Base-by-base conservation (phyloP, 345 rosid species). In the Boechera stricta region DNA sequence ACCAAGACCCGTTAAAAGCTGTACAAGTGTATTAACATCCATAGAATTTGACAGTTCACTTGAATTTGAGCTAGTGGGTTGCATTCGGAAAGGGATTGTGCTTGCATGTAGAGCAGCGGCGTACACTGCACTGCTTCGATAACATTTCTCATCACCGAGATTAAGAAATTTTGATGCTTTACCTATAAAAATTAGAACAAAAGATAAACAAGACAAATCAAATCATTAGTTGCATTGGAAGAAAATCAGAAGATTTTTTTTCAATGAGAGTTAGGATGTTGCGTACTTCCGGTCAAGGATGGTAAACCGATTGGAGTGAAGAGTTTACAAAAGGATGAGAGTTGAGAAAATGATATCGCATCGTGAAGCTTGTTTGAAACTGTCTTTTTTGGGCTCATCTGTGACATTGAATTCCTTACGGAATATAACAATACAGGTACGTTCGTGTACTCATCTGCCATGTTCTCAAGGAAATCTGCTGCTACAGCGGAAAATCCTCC, bases 401-500 rank as follows among this genome's bases (percentile, higher is more conserved):
- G 87, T 45, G 91, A 80, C 77, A 65, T 12, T 15, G 95, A 87
- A 82, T 79, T 82, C 80, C 89, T 82, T 45, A 82, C 90, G 15
- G 94, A 69, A 64, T 91, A 95, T 36, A 91, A 91, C 77, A 91
- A 68, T 28, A 89, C 90, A 47, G 98, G 97, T 28, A 87, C 79
- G 57, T 83, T 88, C 1, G 89, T 48, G 80, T 95, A 92, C 35
- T 89, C 98, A 86, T 91, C 98, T 0, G 91, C 95, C 57, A 95
- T 83, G 73, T 55, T 85, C 87, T 95, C 98, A 31, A 95, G 69
- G 79, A 95, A 85, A 45, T 92, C 98, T 0, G 82, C 87, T 42
- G 98, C 94, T 61, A 95, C 11, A 72, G 98, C 85, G 1, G 98
- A 85, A 74, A 95, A 95, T 41, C 98, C 96, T 59, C 98, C 98